Percentiles rank a stretch among this genome's conserved stretches.
Conservation (phyloP, 1,139 yeast genomes). For the Suhomyces taliae region DNA sequence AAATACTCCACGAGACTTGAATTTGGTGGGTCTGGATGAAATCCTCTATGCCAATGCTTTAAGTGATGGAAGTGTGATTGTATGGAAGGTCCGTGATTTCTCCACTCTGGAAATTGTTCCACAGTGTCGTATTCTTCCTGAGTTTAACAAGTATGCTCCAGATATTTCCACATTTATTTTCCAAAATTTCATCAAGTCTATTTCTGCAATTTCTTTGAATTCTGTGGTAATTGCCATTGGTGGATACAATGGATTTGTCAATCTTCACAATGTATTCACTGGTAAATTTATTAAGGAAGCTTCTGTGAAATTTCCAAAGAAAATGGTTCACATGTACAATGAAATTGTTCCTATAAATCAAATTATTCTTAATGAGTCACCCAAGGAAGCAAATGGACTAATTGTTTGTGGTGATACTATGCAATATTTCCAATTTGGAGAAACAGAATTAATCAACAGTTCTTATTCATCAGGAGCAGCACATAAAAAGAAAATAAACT, state of each 20-base stretch:
- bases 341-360: conserved; percentile 41
- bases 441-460: conserved; percentile 11
- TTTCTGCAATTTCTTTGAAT: conserved; percentile 37
- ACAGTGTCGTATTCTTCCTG: conserved; percentile 22
- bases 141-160: conserved; percentile 20
- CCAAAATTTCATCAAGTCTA: conserved; percentile 4
- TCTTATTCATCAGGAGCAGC: conserved; percentile 9
- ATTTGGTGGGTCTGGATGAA: conserved; percentile 55
- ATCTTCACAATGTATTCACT: conserved; percentile 61
- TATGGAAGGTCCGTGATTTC: conserved; percentile 40
- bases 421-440: conserved; percentile 66
- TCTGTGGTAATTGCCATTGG: conserved; percentile 56
- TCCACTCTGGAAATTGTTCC: conserved; percentile 17
- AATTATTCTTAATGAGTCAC: conserved; percentile 46
- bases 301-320: conserved; percentile 46
- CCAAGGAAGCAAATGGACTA: conserved; percentile 48
- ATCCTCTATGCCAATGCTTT: conserved; percentile 47
- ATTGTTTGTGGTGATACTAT: conserved; percentile 55
- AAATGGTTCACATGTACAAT: conserved; percentile 22
- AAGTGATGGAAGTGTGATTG: conserved; percentile 36
- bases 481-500: conserved; percentile 20
- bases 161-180: conserved; percentile 8
- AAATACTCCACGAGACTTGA: conserved; percentile 3
- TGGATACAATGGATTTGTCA: conserved; percentile 62
- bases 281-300: conserved; percentile 56